Evolutionary conservation across 495 filamentous ascomycete species (phyloP), one percentile per base, ranked within the genome.

Genomic region (Margaritispora aquatica): DNA sequence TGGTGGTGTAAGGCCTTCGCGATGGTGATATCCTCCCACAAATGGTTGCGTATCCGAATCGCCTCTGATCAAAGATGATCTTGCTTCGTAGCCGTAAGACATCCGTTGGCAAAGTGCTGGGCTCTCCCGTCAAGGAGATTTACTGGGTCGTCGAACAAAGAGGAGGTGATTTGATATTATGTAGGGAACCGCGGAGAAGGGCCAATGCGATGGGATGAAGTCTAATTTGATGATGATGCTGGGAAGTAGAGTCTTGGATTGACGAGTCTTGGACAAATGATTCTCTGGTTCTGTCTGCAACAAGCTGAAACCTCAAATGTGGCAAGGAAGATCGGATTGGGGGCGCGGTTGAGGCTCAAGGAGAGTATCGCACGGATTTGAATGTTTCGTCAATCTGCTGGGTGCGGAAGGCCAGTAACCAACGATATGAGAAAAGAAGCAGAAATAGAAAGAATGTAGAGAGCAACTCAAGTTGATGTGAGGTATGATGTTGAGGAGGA

Each of bases 1-100:
- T 29, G 61, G 64, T 36, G 68, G 63, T 48, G 74, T 63, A 65
- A 82, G 78, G 11, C 80, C 80, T 73, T 86, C 77, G 60, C 82
- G 74, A 41, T 76, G 69, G 63, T 79, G 79, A 67, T 81, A 85
- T 22, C 81, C 80, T 46, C 74, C 76, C 52, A 67, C 74, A 26
- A 70, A 72, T 8, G 27, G 27, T 51, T 71, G 70, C 66, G 76
- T 73, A 53, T 63, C 62, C 1, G 60, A 56, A 29, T 65, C 63
- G 50, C 51, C 55, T 49, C 50, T 47, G 23, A 65, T 60, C 15
- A 66, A 52, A 21, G 60, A 63, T 29, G 62, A 63, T 31, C 66
- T 62, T 8, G 66, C 63, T 47, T 68, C 66, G 54, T 63, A 60
- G 54, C 63, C 58, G 63, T 65, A 68, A 57, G 66, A 64, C 66